These are phyloP conservation scores for Brassica cretica DNA, from an alignment of 345 rosid species.

Conservation along the genomic window DNA sequence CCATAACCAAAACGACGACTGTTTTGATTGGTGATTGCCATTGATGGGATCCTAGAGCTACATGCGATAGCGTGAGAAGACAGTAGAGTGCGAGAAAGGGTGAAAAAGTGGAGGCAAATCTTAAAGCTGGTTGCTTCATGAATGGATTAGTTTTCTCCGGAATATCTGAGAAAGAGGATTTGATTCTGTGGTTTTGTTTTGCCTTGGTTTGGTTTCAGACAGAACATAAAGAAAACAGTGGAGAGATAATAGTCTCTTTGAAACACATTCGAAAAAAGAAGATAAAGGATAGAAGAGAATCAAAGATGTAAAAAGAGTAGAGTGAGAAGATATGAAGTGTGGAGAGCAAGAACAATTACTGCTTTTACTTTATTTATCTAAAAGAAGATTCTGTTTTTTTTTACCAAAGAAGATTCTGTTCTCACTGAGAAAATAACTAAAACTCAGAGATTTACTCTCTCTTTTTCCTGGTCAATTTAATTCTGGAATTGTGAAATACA, in stretches of 20 bases:
- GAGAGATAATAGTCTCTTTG: conserved; percentile 7
- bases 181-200: conserved; percentile 41
- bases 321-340: conserved; percentile 3
- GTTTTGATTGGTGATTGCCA: conserved; percentile 70
- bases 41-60: conserved; percentile 43
- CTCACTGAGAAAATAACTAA: conserved; percentile 15
- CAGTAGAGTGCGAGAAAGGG: conserved; percentile 48
- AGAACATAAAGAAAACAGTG: conserved; percentile 24
- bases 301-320: not conserved
- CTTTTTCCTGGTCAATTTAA: conserved; percentile 2
- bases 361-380: conserved; percentile 1
- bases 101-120: conserved; percentile 39
- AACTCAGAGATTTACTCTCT: not conserved
- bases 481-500: not conserved
- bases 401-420: conserved; percentile 36
- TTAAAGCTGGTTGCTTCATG: conserved; percentile 33
- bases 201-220: conserved; percentile 26
- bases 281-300: not conserved
- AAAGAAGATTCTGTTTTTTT: conserved; percentile 36
- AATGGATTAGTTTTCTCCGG: conserved; percentile 4
- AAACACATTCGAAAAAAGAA: not conserved
- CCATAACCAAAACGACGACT: conserved; percentile 80
- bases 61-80: conserved; percentile 37
- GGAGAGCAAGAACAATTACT: conserved; percentile 23
- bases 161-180: conserved; percentile 2